Evolutionary conservation across 441 rosid genomes (phyloP).

Genomic region (Codiaeum variegatum): DNA sequence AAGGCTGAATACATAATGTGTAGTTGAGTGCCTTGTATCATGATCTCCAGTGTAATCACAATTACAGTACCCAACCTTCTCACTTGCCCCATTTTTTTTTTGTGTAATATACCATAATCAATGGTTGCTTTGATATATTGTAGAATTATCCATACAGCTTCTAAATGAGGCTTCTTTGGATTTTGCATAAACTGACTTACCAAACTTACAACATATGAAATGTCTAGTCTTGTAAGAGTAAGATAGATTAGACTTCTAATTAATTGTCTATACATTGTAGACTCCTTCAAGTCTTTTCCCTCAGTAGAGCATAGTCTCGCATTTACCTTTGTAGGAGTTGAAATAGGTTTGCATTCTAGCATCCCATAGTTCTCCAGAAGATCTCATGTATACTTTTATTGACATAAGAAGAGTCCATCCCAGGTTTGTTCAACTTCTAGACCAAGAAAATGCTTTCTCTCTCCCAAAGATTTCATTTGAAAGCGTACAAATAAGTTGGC

Average conservation of each 20-base stretch:
- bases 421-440: background rate
- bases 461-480: slow-evolving; percentile 1
- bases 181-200: background rate
- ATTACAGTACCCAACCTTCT: background rate
- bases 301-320: background rate
- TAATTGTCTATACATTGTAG: background rate
- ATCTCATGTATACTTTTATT: background rate
- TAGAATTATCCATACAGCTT: background rate
- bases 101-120: background rate
- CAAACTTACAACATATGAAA: background rate
- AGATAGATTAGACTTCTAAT: background rate
- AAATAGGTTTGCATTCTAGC: background rate
- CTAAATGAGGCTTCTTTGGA: background rate
- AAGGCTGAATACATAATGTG: background rate
- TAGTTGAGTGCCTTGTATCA: background rate
- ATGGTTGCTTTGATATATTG: background rate
- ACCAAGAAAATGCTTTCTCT: background rate
- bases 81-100: background rate
- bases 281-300: background rate
- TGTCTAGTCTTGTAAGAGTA: background rate
- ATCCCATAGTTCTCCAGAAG: background rate
- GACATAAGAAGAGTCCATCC: background rate
- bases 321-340: background rate
- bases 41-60: background rate
- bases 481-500: background rate